A percentile compares a stretch with the other conserved stretches of the same genome.
Evolutionary conservation across 176 grass and related monocot species (phyloP).

Genomic region (Dactylis glomerata): DNA sequence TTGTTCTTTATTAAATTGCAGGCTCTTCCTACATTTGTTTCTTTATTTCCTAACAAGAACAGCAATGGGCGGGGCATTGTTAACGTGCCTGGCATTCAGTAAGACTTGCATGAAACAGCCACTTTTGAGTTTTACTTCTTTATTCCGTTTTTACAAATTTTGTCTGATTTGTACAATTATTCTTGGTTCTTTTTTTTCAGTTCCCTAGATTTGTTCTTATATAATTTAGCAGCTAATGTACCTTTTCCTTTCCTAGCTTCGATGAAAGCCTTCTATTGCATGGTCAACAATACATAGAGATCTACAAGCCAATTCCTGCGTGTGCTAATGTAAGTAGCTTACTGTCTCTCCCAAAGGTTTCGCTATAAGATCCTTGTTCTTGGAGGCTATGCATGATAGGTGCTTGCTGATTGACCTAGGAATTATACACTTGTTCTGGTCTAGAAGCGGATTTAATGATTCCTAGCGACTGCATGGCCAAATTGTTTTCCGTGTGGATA

Average conservation of each 20-base stretch:
- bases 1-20: constrained; percentile 37
- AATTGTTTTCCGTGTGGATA: not conserved
- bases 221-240: not conserved
- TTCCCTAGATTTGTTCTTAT: not conserved
- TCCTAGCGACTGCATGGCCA: not conserved
- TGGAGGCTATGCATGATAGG: not conserved
- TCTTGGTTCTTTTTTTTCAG: constrained; percentile 3
- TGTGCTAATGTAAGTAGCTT: constrained; percentile 50
- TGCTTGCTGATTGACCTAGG: not conserved
- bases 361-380: not conserved
- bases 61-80: constrained; percentile 58
- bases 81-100: constrained; percentile 77
- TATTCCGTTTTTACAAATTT: not conserved
- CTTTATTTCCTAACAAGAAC: constrained; percentile 66
- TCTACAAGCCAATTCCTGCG: constrained; percentile 70
- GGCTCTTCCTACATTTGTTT: constrained; percentile 85
- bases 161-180: not conserved
- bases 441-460: not conserved
- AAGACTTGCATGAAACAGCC: constrained; percentile 30
- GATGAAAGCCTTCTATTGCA: constrained; percentile 82
- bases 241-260: constrained; percentile 40
- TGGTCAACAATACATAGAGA: constrained; percentile 97
- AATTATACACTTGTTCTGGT: not conserved
- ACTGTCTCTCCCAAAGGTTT: not conserved
- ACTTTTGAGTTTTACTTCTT: not conserved